These are phyloP conservation scores for Auricularia auricula-judae DNA, from an alignment of 768 basidiomycete genomes.

Conservation along the genomic window DNA sequence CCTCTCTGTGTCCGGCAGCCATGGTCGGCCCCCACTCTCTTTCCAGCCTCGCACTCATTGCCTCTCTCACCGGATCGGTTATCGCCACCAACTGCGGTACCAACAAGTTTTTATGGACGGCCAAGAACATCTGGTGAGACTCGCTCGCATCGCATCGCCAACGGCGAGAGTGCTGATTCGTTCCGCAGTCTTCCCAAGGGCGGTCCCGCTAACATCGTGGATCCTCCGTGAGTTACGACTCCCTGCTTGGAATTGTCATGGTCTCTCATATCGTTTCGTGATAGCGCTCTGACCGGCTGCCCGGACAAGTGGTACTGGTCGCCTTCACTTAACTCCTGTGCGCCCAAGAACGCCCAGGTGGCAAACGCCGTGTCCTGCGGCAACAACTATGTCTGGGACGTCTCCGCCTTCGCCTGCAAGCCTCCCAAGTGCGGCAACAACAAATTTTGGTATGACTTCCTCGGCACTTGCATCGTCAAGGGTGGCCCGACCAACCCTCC, in stretches of 20 bases:
- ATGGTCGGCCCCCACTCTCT: background rate
- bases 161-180: background rate
- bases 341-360: slow-evolving; percentile 1
- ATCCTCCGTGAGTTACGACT: background rate
- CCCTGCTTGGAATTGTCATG: background rate
- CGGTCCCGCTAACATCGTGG: background rate
- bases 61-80: background rate
- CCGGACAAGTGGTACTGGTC: slow-evolving; percentile 6
- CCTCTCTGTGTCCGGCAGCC: background rate
- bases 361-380: slow-evolving; percentile 1
- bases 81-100: background rate
- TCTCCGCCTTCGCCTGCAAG: background rate
- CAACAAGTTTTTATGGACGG: background rate
- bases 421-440: background rate
- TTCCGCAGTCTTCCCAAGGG: background rate
- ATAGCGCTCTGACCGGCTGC: background rate
- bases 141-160: background rate
- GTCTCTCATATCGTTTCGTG: background rate
- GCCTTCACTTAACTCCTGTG: slow-evolving; percentile 1
- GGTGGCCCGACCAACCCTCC: background rate
- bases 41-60: background rate
- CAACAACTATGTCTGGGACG: background rate
- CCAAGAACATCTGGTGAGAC: background rate
- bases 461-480: background rate
- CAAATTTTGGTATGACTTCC: background rate